A percentile compares a stretch with the other conserved stretches of the same genome.
Conservation (phyloP, 78 protist species). For the Planoprotostelium fungivorum region DNA sequence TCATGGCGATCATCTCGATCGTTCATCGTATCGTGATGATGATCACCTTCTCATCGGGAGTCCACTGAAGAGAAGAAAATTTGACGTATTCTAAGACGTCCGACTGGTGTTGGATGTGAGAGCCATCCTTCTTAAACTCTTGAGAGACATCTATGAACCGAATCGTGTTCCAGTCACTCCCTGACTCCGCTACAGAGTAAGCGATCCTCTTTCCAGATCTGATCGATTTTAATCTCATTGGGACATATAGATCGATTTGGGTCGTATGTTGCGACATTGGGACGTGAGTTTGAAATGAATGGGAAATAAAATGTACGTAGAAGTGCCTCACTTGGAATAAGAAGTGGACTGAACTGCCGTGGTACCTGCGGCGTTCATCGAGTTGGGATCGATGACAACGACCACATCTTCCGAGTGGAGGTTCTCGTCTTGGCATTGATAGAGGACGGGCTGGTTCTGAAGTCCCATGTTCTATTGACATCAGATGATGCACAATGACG, state of each 20-base stretch:
- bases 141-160: constrained; percentile 14
- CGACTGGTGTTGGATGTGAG: neutral
- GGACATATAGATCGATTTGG: no score
- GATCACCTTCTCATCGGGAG: constrained; percentile 68
- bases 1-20: neutral
- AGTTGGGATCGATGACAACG: constrained; percentile 71
- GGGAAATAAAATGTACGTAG: neutral
- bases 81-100: constrained; percentile 80
- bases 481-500: neutral
- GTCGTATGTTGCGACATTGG: neutral
- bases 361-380: constrained; percentile 15
- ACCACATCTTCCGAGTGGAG: constrained; percentile 6
- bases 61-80: constrained; percentile 67
- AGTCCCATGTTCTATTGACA: constrained; percentile 22
- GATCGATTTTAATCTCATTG: neutral
- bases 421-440: constrained; percentile 5
- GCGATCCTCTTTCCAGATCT: constrained; percentile 41
- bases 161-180: constrained; percentile 80
- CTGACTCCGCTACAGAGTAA: constrained; percentile 46
- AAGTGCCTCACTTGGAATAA: neutral
- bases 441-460: constrained; percentile 36
- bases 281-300: no score
- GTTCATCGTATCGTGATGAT: constrained; percentile 33
- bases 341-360: constrained; percentile 13
- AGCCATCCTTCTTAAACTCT: neutral